Evolutionary conservation across 805 yeast species (phyloP).

Genomic region (Starmera pachycereana): DNA sequence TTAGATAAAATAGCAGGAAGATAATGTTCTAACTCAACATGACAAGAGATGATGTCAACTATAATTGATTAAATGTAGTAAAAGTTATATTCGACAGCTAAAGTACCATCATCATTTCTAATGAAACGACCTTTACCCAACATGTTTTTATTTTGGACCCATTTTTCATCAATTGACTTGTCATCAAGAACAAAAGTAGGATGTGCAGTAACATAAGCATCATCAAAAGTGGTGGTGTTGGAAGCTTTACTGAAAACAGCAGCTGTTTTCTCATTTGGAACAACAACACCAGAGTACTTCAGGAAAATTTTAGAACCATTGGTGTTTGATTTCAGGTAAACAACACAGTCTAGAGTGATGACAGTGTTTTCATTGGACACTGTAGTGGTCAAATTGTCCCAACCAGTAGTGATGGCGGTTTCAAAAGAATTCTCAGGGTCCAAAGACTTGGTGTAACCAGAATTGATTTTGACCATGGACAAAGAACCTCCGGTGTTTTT

Average conservation of each 20-base stretch:
- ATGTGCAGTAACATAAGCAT: slow-evolving; percentile 38
- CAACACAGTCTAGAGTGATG: slow-evolving; percentile 36
- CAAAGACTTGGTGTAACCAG: slow-evolving; percentile 28
- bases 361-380: slow-evolving; percentile 19
- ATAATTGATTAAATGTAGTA: slow-evolving; percentile 15
- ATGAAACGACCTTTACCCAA: slow-evolving; percentile 52
- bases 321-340: slow-evolving; percentile 33
- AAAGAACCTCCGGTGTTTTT: slow-evolving; percentile 18
- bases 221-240: slow-evolving; percentile 28
- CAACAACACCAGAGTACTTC: slow-evolving; percentile 39
- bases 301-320: slow-evolving; percentile 32
- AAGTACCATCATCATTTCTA: slow-evolving; percentile 32
- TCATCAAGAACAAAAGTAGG: slow-evolving; percentile 36
- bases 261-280: slow-evolving; percentile 23
- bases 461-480: slow-evolving; percentile 21
- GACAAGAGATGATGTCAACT: background rate
- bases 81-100: slow-evolving; percentile 46
- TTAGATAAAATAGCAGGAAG: too few relatives aligned
- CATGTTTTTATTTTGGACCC: slow-evolving; percentile 40
- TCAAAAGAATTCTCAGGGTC: slow-evolving; percentile 29
- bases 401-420: slow-evolving; percentile 27
- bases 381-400: slow-evolving; percentile 35
- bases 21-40: background rate
- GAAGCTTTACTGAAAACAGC: slow-evolving; percentile 26
- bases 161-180: slow-evolving; percentile 32